phyloP scores from a whole-genome alignment of 257 asterid genomes.

The Fraxinus cuspidata region DNA sequence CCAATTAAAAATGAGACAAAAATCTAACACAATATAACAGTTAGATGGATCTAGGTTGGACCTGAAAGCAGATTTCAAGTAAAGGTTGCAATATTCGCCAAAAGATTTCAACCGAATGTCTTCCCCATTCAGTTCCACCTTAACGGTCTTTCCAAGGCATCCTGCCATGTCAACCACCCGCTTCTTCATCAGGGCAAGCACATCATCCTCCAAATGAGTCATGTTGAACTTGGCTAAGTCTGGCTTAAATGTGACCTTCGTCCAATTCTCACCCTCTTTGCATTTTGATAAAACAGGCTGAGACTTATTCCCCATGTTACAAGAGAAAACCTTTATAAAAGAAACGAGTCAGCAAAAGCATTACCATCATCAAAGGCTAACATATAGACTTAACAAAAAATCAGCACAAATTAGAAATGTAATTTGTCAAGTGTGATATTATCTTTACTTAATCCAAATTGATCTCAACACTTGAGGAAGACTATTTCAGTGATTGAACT shows the following conservation, averaged over 20 bases:
- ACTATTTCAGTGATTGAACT: not conserved
- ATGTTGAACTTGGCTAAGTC: constrained; percentile 85
- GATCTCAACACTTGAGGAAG: not conserved
- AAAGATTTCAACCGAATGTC: constrained; percentile 70
- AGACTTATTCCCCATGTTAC: constrained; percentile 85
- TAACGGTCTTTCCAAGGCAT: constrained; percentile 85
- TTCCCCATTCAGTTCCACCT: constrained; percentile 84
- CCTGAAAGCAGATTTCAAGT: constrained; percentile 52
- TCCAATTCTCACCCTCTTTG: constrained; percentile 85
- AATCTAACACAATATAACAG: constrained; percentile 33
- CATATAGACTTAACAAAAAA: not conserved
- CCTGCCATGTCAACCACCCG: constrained; percentile 92
- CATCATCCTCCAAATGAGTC: constrained; percentile 88
- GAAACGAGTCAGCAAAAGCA: constrained; percentile 3
- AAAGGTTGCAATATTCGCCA: constrained; percentile 77
- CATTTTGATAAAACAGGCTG: constrained; percentile 76
- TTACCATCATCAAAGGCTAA: not conserved
- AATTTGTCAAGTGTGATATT: not conserved
- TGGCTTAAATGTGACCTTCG: constrained; percentile 88
- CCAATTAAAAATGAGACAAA: not conserved
- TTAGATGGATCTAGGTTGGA: constrained; percentile 53
- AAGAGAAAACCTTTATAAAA: constrained; percentile 66
- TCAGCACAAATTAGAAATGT: not conserved
- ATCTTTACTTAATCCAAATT: not conserved
- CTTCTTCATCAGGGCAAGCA: constrained; percentile 90